Evolutionary conservation across 169 alveolate species (phyloP).

Genomic region (Plasmodium knowlesi): DNA sequence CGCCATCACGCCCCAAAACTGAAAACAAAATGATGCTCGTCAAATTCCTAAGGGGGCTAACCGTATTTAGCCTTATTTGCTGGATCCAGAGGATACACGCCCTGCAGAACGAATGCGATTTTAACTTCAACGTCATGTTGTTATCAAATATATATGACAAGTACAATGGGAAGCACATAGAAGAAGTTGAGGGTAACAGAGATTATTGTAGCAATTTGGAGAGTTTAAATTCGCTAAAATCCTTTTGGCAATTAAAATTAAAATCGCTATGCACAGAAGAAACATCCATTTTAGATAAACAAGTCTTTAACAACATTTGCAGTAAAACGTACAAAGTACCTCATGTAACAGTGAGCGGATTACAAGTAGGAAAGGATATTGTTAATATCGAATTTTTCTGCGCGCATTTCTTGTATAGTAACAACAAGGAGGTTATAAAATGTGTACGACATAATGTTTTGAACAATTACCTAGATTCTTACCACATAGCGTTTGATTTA

Average conservation of each 20-base stretch:
- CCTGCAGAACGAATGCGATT: slow-evolving; percentile 29
- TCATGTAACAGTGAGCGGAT: slow-evolving; percentile 28
- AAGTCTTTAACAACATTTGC: slow-evolving; percentile 47
- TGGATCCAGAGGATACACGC: background rate
- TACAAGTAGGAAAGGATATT: slow-evolving; percentile 1
- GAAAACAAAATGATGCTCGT: slow-evolving; percentile 5
- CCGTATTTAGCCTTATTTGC: slow-evolving; percentile 5
- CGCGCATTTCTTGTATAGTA: slow-evolving; percentile 73
- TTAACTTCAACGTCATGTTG: slow-evolving; percentile 8
- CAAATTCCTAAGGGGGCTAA: background rate
- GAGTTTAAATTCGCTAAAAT: slow-evolving; percentile 29
- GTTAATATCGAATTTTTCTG: slow-evolving; percentile 64
- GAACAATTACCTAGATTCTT: slow-evolving; percentile 56
- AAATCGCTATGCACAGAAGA: slow-evolving; percentile 69
- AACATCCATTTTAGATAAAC: slow-evolving; percentile 69
- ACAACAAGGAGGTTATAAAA: slow-evolving; percentile 63
- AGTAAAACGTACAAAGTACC: slow-evolving; percentile 26
- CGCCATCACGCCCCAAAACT: background rate
- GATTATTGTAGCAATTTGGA: slow-evolving; percentile 53
- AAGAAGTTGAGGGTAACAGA: background rate
- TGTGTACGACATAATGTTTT: slow-evolving; percentile 42
- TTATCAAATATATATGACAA: slow-evolving; percentile 42
- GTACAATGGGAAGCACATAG: slow-evolving; percentile 26
- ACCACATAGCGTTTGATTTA: slow-evolving; percentile 68
- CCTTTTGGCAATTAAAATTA: slow-evolving; percentile 61